Conservation (phyloP, 2,329 filamentous ascomycete genomes). For the Tolypocladium pustulatum region DNA sequence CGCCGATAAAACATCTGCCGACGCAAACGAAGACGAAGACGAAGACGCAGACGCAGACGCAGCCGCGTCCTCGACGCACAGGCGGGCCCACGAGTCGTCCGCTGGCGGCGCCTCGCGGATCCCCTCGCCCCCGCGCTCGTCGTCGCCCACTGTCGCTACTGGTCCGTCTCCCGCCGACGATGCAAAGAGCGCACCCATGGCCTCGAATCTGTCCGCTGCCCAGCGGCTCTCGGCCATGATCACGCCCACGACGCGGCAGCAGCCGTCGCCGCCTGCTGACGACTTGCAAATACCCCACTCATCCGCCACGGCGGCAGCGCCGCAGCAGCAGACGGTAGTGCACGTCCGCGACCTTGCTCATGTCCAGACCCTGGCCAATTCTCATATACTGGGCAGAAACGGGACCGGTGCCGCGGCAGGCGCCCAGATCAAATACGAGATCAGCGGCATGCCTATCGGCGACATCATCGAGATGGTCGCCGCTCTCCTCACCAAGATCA, state of each 20-base stretch:
- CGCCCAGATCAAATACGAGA: slow-evolving; percentile 67
- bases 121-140: slow-evolving; percentile 45
- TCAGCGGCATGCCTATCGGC: slow-evolving; percentile 92
- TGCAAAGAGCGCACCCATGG: slow-evolving; percentile 37
- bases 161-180: slow-evolving; percentile 26
- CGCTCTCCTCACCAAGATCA: slow-evolving; percentile 91
- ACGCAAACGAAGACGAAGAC: background rate
- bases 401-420: slow-evolving; percentile 39
- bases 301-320: background rate
- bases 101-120: slow-evolving; percentile 35
- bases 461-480: slow-evolving; percentile 99
- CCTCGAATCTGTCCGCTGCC: slow-evolving; percentile 21
- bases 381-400: slow-evolving; percentile 53
- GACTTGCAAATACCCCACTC: slow-evolving; percentile 21
- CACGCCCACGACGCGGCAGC: slow-evolving; percentile 13
- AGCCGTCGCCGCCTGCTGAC: slow-evolving; percentile 25
- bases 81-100: slow-evolving; percentile 10
- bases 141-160: slow-evolving; percentile 32
- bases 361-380: slow-evolving; percentile 76
- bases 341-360: slow-evolving; percentile 83
- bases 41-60: background rate
- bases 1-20: slow-evolving; percentile 1
- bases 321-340: slow-evolving; percentile 40
- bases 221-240: slow-evolving; percentile 10
- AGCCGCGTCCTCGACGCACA: background rate